Percentiles rank a stretch among this genome's conserved stretches.
phyloP scores from a whole-genome alignment of 495 filamentous ascomycete genomes.

The Hypoxylon crocopeplum region DNA sequence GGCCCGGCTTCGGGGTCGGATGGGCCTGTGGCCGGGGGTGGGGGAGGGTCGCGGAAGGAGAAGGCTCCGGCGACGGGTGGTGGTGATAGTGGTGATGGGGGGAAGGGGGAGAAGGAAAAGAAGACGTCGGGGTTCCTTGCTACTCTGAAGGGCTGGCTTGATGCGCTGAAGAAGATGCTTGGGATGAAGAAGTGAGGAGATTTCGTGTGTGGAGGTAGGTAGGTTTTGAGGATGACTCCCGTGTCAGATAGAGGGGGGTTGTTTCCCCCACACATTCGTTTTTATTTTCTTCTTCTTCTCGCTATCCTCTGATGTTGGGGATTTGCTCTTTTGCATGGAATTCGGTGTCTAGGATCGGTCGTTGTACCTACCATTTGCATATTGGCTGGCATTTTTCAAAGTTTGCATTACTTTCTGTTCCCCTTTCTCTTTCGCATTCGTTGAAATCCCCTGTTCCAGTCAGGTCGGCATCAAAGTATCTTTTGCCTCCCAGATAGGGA shows the following conservation, averaged over 20 bases:
- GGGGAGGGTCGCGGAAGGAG: conserved; percentile 6
- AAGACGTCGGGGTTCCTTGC: not conserved
- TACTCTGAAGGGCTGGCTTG: conserved; percentile 15
- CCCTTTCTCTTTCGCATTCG: not conserved
- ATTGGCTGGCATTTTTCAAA: not conserved
- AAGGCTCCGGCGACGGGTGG: not conserved
- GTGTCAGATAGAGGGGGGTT: not conserved
- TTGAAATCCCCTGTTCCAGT: conserved; percentile 11
- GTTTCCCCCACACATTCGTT: too few species aligned
- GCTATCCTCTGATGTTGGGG: not conserved
- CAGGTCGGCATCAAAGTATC: not conserved
- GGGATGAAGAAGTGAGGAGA: not conserved
- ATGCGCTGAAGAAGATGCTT: conserved; percentile 20
- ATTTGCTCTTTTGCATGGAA: conserved; percentile 10
- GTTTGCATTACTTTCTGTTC: not conserved
- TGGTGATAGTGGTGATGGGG: conserved; percentile 1
- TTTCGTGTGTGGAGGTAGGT: not conserved
- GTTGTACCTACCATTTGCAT: conserved; percentile 7
- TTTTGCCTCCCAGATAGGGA: too few species aligned
- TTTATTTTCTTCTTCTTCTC: too few species aligned
- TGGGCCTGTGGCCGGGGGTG: conserved; percentile 40
- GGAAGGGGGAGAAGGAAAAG: conserved; percentile 10
- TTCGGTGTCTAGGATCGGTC: conserved; percentile 23
- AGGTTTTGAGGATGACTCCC: too few species aligned
- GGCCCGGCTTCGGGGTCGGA: conserved; percentile 50